These are phyloP conservation scores for Sisymbrium altissimum DNA, from an alignment of 345 rosid species.

Conservation along the genomic window DNA sequence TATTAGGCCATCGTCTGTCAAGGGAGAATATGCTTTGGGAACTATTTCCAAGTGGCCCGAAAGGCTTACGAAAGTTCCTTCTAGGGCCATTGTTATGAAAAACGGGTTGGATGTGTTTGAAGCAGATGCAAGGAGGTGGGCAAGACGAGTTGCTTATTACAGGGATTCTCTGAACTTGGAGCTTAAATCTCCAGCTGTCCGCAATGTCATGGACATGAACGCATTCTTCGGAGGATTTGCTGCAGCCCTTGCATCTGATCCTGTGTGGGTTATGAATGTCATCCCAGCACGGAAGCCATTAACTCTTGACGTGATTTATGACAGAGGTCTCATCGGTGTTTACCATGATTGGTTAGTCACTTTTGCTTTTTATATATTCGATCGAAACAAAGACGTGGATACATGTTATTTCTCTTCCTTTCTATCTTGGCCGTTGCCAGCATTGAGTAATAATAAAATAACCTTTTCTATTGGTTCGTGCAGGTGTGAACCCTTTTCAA, in stretches of 20 bases:
- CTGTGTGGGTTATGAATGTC: conserved; percentile 96
- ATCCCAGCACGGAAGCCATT: conserved; percentile 75
- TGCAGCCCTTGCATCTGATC: conserved; percentile 71
- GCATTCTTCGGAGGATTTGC: conserved; percentile 96
- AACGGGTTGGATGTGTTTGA: conserved; percentile 79
- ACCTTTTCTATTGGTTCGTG: conserved; percentile 23
- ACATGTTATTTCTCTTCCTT: not conserved
- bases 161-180: conserved; percentile 44
- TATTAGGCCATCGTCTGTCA: conserved; percentile 52
- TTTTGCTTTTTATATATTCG: not conserved
- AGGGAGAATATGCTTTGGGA: conserved; percentile 68
- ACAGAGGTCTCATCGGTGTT: conserved; percentile 88
- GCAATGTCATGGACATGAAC: conserved; percentile 96
- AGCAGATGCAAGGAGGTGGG: conserved; percentile 86
- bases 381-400: not conserved
- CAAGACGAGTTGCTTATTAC: conserved; percentile 81
- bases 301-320: conserved; percentile 74
- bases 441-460: not conserved
- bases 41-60: conserved; percentile 75
- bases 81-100: conserved; percentile 61
- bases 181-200: conserved; percentile 68
- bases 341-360: conserved; percentile 75
- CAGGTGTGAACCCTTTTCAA: conserved; percentile 99
- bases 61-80: conserved; percentile 66
- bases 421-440: not conserved